Percentiles rank a stretch among this genome's conserved stretches.
Evolutionary conservation across 306 rosid genomes (phyloP).

Genomic region (Vigna nakashimae): DNA sequence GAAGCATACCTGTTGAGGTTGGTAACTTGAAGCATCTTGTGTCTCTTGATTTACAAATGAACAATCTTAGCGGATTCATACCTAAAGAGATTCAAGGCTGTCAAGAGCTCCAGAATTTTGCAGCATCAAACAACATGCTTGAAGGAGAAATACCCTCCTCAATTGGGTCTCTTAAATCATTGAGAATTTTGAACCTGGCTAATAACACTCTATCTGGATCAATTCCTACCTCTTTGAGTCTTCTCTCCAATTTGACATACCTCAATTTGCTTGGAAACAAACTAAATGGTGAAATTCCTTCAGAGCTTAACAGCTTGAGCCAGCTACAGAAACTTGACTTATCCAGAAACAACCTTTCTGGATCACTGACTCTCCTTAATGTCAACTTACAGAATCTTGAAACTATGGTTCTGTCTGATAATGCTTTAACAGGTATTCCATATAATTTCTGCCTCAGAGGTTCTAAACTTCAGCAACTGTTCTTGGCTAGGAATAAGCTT

Average conservation of each 20-base stretch:
- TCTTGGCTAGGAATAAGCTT: conserved; percentile 70
- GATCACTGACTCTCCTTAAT: conserved; percentile 55
- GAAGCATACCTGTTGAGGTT: conserved; percentile 73
- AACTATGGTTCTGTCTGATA: conserved; percentile 70
- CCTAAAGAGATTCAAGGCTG: conserved; percentile 68
- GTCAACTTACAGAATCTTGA: conserved; percentile 51
- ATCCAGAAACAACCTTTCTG: conserved; percentile 74
- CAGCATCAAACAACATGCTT: conserved; percentile 76
- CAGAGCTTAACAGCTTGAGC: conserved; percentile 61
- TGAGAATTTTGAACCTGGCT: conserved; percentile 73
- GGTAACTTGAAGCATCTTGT: conserved; percentile 69
- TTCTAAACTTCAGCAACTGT: conserved; percentile 60
- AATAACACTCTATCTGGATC: conserved; percentile 77
- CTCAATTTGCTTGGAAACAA: conserved; percentile 74
- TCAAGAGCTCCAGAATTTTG: conserved; percentile 65
- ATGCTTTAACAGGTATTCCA: conserved; percentile 72
- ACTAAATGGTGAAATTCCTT: conserved; percentile 67
- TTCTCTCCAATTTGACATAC: conserved; percentile 64
- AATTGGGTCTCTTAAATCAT: conserved; percentile 59
- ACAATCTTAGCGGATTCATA: conserved; percentile 62
- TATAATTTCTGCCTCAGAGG: conserved; percentile 60
- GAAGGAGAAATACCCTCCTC: conserved; percentile 67
- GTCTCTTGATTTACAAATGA: conserved; percentile 72
- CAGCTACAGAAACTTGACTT: conserved; percentile 72
- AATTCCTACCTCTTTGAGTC: conserved; percentile 62